A percentile compares a stretch with the other conserved stretches of the same genome.
These are phyloP conservation scores for Fibroporia radiculosa DNA, from an alignment of 768 basidiomycete species.

Conservation along the genomic window DNA sequence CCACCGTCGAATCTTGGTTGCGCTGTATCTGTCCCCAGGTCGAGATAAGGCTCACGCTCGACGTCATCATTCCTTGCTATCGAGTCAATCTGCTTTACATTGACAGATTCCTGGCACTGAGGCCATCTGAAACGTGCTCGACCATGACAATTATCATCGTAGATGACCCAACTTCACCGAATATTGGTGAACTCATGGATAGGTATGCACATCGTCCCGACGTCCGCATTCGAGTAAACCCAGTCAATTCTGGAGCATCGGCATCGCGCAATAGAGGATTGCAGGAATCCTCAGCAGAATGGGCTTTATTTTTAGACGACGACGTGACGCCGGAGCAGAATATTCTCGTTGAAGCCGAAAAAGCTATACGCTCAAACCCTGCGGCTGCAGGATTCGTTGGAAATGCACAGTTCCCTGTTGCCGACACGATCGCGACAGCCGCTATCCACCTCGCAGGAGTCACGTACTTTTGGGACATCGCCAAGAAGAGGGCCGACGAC, in stretches of 20 bases:
- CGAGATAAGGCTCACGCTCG: conserved; percentile 38
- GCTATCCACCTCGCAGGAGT: conserved; percentile 50
- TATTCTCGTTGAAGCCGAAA: conserved; percentile 40
- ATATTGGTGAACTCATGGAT: conserved; percentile 29
- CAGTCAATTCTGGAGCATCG: conserved; percentile 41
- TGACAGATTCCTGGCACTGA: conserved; percentile 35
- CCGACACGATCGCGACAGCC: conserved; percentile 40
- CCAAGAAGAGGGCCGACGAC: conserved; percentile 32
- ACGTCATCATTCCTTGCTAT: conserved; percentile 50
- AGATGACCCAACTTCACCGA: conserved; percentile 42
- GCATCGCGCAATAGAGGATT: conserved; percentile 49
- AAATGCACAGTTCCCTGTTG: conserved; percentile 40
- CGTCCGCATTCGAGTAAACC: conserved; percentile 46
- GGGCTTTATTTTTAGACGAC: conserved; percentile 56
- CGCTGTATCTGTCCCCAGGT: conserved; percentile 13
- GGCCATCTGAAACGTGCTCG: conserved; percentile 32
- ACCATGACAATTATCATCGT: conserved; percentile 54
- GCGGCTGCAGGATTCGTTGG: conserved; percentile 48
- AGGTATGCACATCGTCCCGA: conserved; percentile 37
- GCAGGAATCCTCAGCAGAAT: conserved; percentile 47
- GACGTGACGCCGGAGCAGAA: conserved; percentile 38
- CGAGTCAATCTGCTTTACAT: conserved; percentile 40
- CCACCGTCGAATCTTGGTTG: conserved; percentile 31
- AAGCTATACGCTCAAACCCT: conserved; percentile 36
- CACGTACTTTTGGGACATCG: conserved; percentile 58